Conservation (phyloP, 2,329 filamentous ascomycete species). For the Pestalotiopsis sp. region DNA sequence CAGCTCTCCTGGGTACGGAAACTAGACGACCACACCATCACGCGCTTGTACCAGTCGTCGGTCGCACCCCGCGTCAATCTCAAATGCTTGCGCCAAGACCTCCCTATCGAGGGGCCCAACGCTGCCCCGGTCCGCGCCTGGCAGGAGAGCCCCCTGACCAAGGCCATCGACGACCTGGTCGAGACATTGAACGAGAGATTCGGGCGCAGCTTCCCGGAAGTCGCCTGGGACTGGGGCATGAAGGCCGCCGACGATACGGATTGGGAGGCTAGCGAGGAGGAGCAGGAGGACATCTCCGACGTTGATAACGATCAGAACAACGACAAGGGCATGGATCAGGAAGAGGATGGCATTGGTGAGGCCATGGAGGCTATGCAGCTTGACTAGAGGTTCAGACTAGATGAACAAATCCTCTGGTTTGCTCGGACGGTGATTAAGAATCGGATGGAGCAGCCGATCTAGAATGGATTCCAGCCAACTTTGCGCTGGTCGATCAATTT, state of each 20-base stretch:
- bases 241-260: neutral
- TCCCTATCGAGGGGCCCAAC: neutral
- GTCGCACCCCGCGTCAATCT: neutral
- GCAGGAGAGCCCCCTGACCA: neutral
- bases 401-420: no score
- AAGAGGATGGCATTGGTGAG: no score
- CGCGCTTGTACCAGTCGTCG: neutral
- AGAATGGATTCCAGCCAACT: no score
- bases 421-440: no score
- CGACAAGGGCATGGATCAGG: no score
- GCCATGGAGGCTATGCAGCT: no score
- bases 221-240: neutral
- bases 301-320: neutral
- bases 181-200: neutral
- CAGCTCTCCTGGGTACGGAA: neutral
- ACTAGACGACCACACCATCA: neutral
- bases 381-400: no score
- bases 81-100: neutral
- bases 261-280: neutral
- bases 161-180: neutral
- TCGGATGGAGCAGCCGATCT: no score
- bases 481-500: no score
- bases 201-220: neutral
- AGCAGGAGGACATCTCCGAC: neutral
- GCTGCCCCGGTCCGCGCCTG: neutral